Conservation (phyloP, 2,329 filamentous ascomycete genomes). For the Helotiales sp. region DNA sequence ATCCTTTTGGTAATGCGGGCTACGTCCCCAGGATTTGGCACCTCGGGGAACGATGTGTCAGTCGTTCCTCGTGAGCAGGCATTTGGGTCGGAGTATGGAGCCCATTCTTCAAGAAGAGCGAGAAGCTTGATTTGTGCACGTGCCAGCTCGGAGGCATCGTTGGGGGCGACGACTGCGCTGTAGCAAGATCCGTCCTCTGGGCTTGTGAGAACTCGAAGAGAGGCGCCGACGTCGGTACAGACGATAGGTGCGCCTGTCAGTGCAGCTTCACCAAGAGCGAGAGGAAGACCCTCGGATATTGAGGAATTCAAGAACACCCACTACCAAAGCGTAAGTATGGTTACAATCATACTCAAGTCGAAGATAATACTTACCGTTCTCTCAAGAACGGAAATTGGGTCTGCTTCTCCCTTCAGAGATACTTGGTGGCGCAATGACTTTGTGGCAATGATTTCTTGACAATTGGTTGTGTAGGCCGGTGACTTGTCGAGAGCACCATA, state of each 20-base stretch:
- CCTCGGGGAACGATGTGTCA: constrained; percentile 19
- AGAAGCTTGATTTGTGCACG: constrained; percentile 62
- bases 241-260: constrained; percentile 56
- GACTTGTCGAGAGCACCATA: constrained; percentile 64
- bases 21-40: constrained; percentile 51
- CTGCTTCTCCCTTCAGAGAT: constrained; percentile 42
- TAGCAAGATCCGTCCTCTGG: constrained; percentile 49
- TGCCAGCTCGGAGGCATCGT: constrained; percentile 60
- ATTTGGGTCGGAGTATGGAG: constrained; percentile 49
- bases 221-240: constrained; percentile 56
- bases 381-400: constrained; percentile 41
- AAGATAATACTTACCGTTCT: constrained; percentile 3
- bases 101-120: constrained; percentile 61
- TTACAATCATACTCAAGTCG: too few relatives aligned
- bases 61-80: background rate
- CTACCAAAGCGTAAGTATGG: background rate
- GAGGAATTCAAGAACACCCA: constrained; percentile 45
- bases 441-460: constrained; percentile 43
- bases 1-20: constrained; percentile 53
- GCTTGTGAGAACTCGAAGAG: constrained; percentile 54
- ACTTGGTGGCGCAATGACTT: constrained; percentile 30
- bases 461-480: constrained; percentile 59
- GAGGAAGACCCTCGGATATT: constrained; percentile 54
- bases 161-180: constrained; percentile 63
- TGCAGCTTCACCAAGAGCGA: constrained; percentile 56